Conservation (phyloP, 1,139 yeast species). For the Eremothecium sinecaudum region DNA sequence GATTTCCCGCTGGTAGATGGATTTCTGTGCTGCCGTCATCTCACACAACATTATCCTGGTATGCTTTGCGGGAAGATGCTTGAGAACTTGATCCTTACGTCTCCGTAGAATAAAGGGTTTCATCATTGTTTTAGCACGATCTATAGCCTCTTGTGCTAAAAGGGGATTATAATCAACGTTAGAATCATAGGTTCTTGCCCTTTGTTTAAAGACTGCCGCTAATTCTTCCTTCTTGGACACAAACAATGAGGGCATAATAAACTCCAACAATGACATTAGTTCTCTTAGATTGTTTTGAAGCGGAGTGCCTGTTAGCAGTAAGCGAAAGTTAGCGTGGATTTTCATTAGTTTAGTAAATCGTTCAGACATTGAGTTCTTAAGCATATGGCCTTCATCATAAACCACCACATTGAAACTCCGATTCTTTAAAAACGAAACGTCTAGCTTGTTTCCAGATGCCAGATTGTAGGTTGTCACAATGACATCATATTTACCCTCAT, state of each 20-base stretch:
- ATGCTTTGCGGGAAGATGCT: slow-evolving; percentile 72
- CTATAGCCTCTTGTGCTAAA: slow-evolving; percentile 80
- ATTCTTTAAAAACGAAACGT: slow-evolving; percentile 65
- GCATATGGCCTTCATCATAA: slow-evolving; percentile 95
- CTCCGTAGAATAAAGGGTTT: slow-evolving; percentile 92
- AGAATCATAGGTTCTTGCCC: slow-evolving; percentile 54
- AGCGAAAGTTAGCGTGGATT: slow-evolving; percentile 67
- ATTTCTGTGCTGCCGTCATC: slow-evolving; percentile 47
- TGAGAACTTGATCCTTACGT: slow-evolving; percentile 81
- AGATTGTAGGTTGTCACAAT: slow-evolving; percentile 87
- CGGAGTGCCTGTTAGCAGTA: slow-evolving; percentile 92
- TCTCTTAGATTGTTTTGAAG: slow-evolving; percentile 87
- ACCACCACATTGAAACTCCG: slow-evolving; percentile 79
- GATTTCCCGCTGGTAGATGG: slow-evolving; percentile 53
- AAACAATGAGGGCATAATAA: slow-evolving; percentile 79
- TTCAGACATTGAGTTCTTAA: slow-evolving; percentile 82
- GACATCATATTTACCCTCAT: slow-evolving; percentile 67
- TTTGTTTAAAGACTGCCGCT: slow-evolving; percentile 73
- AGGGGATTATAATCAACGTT: slow-evolving; percentile 61
- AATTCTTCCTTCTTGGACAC: slow-evolving; percentile 75
- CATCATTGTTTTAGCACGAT: slow-evolving; percentile 95
- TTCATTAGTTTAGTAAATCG: slow-evolving; percentile 81
- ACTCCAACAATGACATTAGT: slow-evolving; percentile 78
- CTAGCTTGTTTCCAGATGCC: slow-evolving; percentile 81
- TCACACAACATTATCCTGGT: slow-evolving; percentile 59